A percentile compares a stretch with the other conserved stretches of the same genome.
Conservation (phyloP, 2,329 filamentous ascomycete species). For the Mycosphaerella arachidis region DNA sequence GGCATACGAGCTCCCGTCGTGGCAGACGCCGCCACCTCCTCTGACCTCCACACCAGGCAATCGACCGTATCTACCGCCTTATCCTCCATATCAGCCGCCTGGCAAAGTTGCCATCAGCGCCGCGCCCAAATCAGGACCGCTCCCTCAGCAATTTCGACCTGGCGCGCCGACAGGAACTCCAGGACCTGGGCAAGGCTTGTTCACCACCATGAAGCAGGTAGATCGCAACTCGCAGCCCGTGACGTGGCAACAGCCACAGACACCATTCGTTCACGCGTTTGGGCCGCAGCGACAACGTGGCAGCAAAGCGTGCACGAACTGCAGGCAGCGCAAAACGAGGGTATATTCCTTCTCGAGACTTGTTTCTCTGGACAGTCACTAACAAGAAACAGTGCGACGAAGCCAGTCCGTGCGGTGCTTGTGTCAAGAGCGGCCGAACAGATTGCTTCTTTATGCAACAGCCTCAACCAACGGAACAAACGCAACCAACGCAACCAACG, state of each 20-base stretch:
- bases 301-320: slow-evolving; percentile 3
- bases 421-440: slow-evolving; percentile 5
- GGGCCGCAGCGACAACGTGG: neutral
- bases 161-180: slow-evolving; percentile 1
- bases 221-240: neutral
- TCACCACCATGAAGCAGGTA: slow-evolving; percentile 24
- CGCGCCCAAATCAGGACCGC: neutral
- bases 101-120: neutral
- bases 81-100: slow-evolving; percentile 11
- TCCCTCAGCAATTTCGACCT: neutral
- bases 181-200: slow-evolving; percentile 18
- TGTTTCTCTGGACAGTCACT: neutral
- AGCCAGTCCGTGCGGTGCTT: slow-evolving; percentile 13
- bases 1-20: slow-evolving; percentile 26
- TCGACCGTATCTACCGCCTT: slow-evolving; percentile 21
- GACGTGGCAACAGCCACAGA: neutral
- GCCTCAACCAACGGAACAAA: neutral
- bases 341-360: slow-evolving; percentile 1
- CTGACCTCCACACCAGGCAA: slow-evolving; percentile 2
- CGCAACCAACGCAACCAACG: no score
- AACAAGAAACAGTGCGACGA: slow-evolving; percentile 17
- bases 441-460: slow-evolving; percentile 15
- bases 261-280: neutral
- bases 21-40: slow-evolving; percentile 23
- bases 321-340: slow-evolving; percentile 4